Evolutionary conservation across 2,329 filamentous ascomycete species (phyloP), one percentile per base, ranked within the genome.

Genomic region (Catunica adiposa): DNA sequence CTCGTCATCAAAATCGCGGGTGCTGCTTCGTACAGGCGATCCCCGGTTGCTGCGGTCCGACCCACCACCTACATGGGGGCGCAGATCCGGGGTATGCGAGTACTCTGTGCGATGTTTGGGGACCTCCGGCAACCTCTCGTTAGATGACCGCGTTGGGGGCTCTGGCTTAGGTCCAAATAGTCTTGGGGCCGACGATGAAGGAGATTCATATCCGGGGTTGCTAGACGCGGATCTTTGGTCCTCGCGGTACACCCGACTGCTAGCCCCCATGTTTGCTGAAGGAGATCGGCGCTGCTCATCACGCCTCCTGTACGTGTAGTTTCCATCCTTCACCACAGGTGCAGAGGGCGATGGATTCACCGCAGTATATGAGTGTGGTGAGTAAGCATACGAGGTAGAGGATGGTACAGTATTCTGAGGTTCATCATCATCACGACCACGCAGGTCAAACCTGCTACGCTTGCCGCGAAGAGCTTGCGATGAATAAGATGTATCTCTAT

Each of bases 91-190:
- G 11, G 56, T 25, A 8, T 53, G 17, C 17, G 37, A 42, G 29
- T 51, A 42, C 42, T 58, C 54, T 5, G 22, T 14, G 14, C 48
- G 52, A 31, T 58, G 52, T 50, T 48, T 58, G n/a, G 54, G 34
- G 17, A 29, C 6, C 4, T 55, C 54, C 20, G 46, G 51, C 22
- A 23, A 22, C 17, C 57, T 31, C 1, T 58, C 57, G 38, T 42
- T 50, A 23, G 54, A 31, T 3, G 29, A 23, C 4, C 51, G 50
- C 15, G 37, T 38, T 8, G 57, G 29, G 5, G 29, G 57, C 46
- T 58, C 57, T 5, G 57, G 57, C 51, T 58, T 58, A 8, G 57
- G 57, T 15, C 57, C 57, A 46, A 58, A 58, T 11, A 58, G 51
- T 11, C 54, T 50, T 3, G 54, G 50, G 22, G 48, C 53, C 5